Evolutionary conservation across 805 yeast species (phyloP), one percentile per base, ranked within the genome.

Genomic region (Candida stauntonica): DNA sequence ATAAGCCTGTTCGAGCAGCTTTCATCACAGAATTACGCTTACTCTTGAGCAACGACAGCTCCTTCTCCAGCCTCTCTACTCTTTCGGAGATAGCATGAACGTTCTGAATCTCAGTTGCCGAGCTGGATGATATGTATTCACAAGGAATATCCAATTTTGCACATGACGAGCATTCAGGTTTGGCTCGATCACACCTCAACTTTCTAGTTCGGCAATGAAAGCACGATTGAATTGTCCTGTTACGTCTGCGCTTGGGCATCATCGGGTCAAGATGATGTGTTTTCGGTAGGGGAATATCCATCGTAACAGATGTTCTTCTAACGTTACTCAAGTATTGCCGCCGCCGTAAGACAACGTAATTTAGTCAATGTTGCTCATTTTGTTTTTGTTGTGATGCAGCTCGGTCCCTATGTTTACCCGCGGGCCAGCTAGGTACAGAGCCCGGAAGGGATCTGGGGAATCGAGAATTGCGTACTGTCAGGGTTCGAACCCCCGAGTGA

Each of bases 181-280:
- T 41, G 27, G 24, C 21, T n/a, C 41, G 16, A 24, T 31, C 41
- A 19, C 45, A 37, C 20, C 34, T 41, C 35, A 41, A 35, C 39
- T 41, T 41, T 5, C 41, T 26, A 7, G 45, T 33, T 4, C 45
- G 24, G 36, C 45, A 41, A 29, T 41, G 45, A 34, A 41, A 36
- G 24, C 45, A 41, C 19, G 45, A 41, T 31, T 41, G 41, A 33
- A 41, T 41, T 26, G 33, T 34, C 14, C 45, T 29, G 41, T 41
- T 41, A 29, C 45, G 45, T 13, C 45, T 24, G 33, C 45, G 41
- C 33, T 41, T 41, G 12, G 44, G 43, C 17, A 35, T 19, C 20
- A 35, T 8, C 17, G 42, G 38, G 11, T 39, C 42, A 4, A 38
- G 12, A 17, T n/a, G 37, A 21, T 9, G 26, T 20, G 7, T 31